These are phyloP conservation scores for Stipa capillata DNA, from an alignment of 176 grass and related monocot species.

Conservation along the genomic window DNA sequence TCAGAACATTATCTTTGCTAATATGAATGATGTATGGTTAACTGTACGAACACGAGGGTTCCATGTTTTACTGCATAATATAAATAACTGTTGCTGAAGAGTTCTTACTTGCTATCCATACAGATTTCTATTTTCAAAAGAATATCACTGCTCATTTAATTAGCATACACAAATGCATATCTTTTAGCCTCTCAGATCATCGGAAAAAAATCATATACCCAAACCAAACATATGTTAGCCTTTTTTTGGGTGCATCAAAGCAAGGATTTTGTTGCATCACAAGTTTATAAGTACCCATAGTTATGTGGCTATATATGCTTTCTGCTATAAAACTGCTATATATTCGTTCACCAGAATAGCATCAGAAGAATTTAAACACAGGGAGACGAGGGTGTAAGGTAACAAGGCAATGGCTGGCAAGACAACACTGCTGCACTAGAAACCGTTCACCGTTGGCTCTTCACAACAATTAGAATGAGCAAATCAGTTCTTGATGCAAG, in stretches of 20 bases:
- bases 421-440: not conserved
- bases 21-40: slow-evolving; percentile 3
- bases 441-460: not conserved
- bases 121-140: not conserved
- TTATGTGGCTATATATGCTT: too few relatives aligned
- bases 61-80: not conserved
- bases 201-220: not conserved
- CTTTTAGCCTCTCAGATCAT: not conserved
- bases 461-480: not conserved
- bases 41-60: too few relatives aligned
- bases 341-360: not conserved
- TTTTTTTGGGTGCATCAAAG: not conserved
- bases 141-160: not conserved
- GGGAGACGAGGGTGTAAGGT: not conserved
- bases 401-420: not conserved
- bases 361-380: not conserved
- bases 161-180: not conserved
- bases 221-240: not conserved
- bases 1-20: not conserved
- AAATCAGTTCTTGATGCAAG: not conserved
- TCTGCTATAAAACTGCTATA: too few relatives aligned
- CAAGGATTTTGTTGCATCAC: not conserved
- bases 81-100: not conserved
- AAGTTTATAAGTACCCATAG: not conserved
- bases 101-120: not conserved